phyloP scores from a whole-genome alignment of 2,329 filamentous ascomycete genomes.

The Saccharata proteae region DNA sequence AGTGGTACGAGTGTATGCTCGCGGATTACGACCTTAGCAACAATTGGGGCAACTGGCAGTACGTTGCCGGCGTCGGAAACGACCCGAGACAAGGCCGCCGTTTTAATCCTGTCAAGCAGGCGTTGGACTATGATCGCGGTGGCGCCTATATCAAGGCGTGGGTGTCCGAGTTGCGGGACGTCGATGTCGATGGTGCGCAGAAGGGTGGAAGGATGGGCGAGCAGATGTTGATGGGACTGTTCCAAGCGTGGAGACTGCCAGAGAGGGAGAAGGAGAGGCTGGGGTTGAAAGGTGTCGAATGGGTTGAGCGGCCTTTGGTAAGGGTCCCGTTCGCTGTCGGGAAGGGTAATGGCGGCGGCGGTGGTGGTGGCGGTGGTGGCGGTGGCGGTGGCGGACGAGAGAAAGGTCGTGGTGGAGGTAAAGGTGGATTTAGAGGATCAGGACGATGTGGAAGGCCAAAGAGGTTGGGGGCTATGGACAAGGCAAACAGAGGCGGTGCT shows the following conservation, averaged over 20 bases:
- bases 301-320: slow-evolving; percentile 56
- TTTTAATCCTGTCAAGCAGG: slow-evolving; percentile 75
- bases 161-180: slow-evolving; percentile 52
- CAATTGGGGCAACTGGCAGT: slow-evolving; percentile 80
- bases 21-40: slow-evolving; percentile 64
- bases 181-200: slow-evolving; percentile 29
- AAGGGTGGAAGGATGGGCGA: slow-evolving; percentile 13
- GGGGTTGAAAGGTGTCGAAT: slow-evolving; percentile 46
- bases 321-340: slow-evolving; percentile 52
- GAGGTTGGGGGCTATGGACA: too few relatives aligned
- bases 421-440: too few relatives aligned
- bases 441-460: too few relatives aligned
- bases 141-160: slow-evolving; percentile 61
- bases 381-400: too few relatives aligned
- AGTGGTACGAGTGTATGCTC: slow-evolving; percentile 69
- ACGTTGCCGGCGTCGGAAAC: slow-evolving; percentile 67
- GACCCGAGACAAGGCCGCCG: slow-evolving; percentile 62
- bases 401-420: too few relatives aligned
- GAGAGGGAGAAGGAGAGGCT: slow-evolving; percentile 45
- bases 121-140: slow-evolving; percentile 60
- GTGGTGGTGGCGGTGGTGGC: slow-evolving; percentile 17
- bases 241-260: slow-evolving; percentile 57
- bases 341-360: slow-evolving; percentile 23
- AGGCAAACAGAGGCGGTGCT: too few relatives aligned
- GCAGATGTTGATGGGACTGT: slow-evolving; percentile 44